Conservation (phyloP, 257 asterid species). For the Penstemon newberryi region DNA sequence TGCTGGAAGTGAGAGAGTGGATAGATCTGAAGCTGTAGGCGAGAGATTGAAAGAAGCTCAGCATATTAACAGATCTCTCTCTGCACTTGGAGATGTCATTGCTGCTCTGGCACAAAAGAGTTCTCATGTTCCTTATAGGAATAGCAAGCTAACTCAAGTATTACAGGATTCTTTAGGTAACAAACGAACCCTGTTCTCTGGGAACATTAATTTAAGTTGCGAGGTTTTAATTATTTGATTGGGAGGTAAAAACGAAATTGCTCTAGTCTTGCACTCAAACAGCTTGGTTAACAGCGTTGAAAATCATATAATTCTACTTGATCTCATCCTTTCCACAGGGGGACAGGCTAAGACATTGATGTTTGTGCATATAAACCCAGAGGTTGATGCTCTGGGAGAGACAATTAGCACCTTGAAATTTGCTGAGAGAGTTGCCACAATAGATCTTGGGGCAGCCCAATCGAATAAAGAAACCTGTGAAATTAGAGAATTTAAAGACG, state of each 20-base stretch:
- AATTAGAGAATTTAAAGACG: slow-evolving; percentile 72
- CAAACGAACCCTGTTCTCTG: background rate
- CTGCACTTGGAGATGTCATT: slow-evolving; percentile 93
- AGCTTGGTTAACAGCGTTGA: background rate
- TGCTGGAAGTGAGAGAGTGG: slow-evolving; percentile 94
- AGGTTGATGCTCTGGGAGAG: slow-evolving; percentile 73
- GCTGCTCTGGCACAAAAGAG: slow-evolving; percentile 90
- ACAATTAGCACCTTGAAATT: slow-evolving; percentile 86
- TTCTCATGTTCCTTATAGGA: slow-evolving; percentile 83
- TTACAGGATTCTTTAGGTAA: slow-evolving; percentile 89
- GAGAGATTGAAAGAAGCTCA: slow-evolving; percentile 96
- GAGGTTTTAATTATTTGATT: background rate
- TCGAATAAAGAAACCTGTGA: slow-evolving; percentile 85
- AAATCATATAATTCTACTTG: slow-evolving; percentile 3
- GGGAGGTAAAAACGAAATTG: background rate
- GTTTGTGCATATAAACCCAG: slow-evolving; percentile 92
- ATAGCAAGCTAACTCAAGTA: slow-evolving; percentile 95
- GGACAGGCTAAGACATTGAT: slow-evolving; percentile 83
- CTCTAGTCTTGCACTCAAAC: background rate
- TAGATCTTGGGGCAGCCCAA: slow-evolving; percentile 81
- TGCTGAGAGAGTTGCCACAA: slow-evolving; percentile 89
- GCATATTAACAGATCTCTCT: slow-evolving; percentile 80
- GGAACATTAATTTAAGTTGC: background rate
- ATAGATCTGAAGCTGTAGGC: slow-evolving; percentile 88
- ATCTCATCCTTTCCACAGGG: slow-evolving; percentile 34